Evolutionary conservation across 2,329 filamentous ascomycete species (phyloP).

Genomic region (Cladosporium colombiae): DNA sequence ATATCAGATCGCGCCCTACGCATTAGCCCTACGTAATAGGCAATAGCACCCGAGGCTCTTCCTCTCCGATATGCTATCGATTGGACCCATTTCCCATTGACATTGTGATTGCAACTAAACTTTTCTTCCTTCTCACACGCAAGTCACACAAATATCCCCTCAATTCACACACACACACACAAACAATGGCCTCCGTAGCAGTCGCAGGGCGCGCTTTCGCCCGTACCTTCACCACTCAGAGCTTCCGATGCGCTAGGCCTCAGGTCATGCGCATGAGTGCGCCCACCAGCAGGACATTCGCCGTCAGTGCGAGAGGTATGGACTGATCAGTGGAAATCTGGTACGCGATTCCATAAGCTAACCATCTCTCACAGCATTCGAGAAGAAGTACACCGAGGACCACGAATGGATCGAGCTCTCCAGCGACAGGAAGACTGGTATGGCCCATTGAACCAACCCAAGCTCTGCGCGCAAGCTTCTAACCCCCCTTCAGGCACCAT

Average conservation of each 20-base stretch:
- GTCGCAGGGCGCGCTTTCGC: conserved; percentile 27
- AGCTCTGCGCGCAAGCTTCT: conserved; percentile 16
- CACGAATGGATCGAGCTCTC: conserved; percentile 97
- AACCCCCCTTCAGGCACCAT: conserved; percentile 55
- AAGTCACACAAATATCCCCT: background rate
- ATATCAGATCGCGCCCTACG: conserved; percentile 2
- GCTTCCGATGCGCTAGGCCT: conserved; percentile 27
- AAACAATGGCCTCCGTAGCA: conserved; percentile 24
- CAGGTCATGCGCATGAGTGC: conserved; percentile 13
- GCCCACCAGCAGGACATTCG: conserved; percentile 33
- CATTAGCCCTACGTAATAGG: conserved; percentile 10
- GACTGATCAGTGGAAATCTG: background rate
- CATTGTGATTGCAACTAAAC: background rate
- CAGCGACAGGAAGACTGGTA: conserved; percentile 77
- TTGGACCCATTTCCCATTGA: conserved; percentile 7
- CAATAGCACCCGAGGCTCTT: conserved; percentile 5
- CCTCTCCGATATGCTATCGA: conserved; percentile 5
- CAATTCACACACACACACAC: background rate
- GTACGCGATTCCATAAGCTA: background rate
- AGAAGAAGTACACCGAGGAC: conserved; percentile 91
- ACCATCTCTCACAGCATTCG: conserved; percentile 52
- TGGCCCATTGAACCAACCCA: conserved; percentile 17
- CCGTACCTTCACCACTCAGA: conserved; percentile 27
- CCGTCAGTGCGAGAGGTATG: conserved; percentile 32
- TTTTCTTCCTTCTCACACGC: background rate